A percentile compares a stretch with the other conserved stretches of the same genome.
These are phyloP conservation scores for Arabis hirsuta DNA, from an alignment of 345 rosid genomes.

Conservation along the genomic window DNA sequence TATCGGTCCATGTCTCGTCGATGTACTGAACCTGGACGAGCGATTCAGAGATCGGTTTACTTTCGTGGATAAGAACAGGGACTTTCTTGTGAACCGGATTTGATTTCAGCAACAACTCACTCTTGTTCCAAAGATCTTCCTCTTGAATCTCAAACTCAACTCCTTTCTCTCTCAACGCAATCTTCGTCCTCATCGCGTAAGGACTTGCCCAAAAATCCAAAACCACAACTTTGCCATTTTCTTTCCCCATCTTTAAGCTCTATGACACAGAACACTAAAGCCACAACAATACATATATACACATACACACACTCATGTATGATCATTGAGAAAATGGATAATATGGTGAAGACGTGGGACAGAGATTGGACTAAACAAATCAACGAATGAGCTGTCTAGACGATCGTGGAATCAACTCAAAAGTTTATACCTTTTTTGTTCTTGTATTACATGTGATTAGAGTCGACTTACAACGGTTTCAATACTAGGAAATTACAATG, in stretches of 20 bases:
- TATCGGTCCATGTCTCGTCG: slow-evolving; percentile 42
- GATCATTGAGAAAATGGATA: neutral
- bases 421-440: slow-evolving; percentile 27
- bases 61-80: slow-evolving; percentile 43
- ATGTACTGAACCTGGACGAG: slow-evolving; percentile 43
- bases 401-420: slow-evolving; percentile 41
- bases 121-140: slow-evolving; percentile 48
- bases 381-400: slow-evolving; percentile 26
- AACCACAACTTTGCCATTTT: slow-evolving; percentile 41
- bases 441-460: slow-evolving; percentile 16
- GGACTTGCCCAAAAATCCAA: slow-evolving; percentile 49
- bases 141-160: slow-evolving; percentile 37
- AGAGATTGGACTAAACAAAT: slow-evolving; percentile 17
- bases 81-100: slow-evolving; percentile 47
- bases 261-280: slow-evolving; percentile 10
- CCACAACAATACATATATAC: slow-evolving; percentile 7
- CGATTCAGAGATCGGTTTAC: slow-evolving; percentile 35
- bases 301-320: slow-evolving; percentile 9
- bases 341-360: slow-evolving; percentile 31
- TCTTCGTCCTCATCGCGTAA: slow-evolving; percentile 44
- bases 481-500: slow-evolving; percentile 17
- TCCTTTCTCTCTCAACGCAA: slow-evolving; percentile 45
- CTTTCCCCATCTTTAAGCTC: slow-evolving; percentile 38
- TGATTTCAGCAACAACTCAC: slow-evolving; percentile 42
- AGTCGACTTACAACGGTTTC: slow-evolving; percentile 29